phyloP scores from a whole-genome alignment of 306 rosid species.

The Citrullus colocynthis region DNA sequence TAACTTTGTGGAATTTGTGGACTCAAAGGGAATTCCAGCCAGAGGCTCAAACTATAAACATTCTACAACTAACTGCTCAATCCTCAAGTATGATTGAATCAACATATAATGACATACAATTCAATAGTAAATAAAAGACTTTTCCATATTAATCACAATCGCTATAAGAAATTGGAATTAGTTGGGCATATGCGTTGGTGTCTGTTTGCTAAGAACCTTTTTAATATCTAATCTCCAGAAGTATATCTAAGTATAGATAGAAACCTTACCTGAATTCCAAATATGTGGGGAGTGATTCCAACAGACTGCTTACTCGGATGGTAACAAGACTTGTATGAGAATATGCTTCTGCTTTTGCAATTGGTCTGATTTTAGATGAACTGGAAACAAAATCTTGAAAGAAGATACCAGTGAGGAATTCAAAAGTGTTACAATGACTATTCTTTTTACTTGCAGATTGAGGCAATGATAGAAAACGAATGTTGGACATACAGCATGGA shows the following conservation, averaged over 20 bases:
- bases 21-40: not conserved
- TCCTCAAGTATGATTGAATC: not conserved
- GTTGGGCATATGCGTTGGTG: not conserved
- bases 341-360: not conserved
- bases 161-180: not conserved
- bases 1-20: not conserved
- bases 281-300: not conserved
- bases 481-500: not conserved
- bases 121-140: not conserved
- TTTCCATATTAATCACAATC: not conserved
- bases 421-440: not conserved
- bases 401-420: not conserved
- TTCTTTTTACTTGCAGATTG: slow-evolving; percentile 12
- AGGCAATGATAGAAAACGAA: not conserved
- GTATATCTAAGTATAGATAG: not conserved
- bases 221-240: not conserved
- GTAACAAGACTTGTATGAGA: not conserved
- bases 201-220: not conserved
- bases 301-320: not conserved
- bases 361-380: not conserved
- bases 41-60: not conserved
- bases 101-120: not conserved
- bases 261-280: not conserved
- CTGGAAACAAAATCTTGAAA: not conserved
- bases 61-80: not conserved